These are phyloP conservation scores for Bertia moriformis DNA, from an alignment of 2,329 filamentous ascomycete species.

Conservation along the genomic window DNA sequence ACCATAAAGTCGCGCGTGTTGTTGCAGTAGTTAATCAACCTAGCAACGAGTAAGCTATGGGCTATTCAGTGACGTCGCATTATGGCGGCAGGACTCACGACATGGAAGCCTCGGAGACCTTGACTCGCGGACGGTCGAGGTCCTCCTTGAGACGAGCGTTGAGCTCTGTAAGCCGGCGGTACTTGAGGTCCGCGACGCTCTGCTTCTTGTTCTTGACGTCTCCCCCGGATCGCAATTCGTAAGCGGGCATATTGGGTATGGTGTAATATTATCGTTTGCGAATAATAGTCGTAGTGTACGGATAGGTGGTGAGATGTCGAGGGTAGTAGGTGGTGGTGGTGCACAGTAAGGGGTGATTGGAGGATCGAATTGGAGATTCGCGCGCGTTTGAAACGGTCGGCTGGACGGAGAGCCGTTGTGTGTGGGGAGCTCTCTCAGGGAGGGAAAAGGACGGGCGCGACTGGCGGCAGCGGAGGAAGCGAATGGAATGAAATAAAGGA, in stretches of 20 bases:
- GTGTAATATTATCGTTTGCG: slow-evolving; percentile 8
- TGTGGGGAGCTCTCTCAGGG: neutral
- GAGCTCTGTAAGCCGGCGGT: slow-evolving; percentile 87
- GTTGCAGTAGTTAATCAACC: slow-evolving; percentile 95
- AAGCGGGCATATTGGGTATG: slow-evolving; percentile 41
- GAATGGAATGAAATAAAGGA: no score
- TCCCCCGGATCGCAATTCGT: slow-evolving; percentile 52
- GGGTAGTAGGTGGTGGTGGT: neutral
- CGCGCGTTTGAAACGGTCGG: no score
- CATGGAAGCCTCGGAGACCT: slow-evolving; percentile 82
- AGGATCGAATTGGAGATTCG: neutral
- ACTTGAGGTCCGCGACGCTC: slow-evolving; percentile 96
- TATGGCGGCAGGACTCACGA: slow-evolving; percentile 38
- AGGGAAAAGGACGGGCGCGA: neutral
- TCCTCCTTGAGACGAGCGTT: slow-evolving; percentile 94
- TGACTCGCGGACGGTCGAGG: slow-evolving; percentile 85
- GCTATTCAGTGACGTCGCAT: neutral
- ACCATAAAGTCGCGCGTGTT: slow-evolving; percentile 99
- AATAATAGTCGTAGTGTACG: slow-evolving; percentile 4
- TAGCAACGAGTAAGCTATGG: slow-evolving; percentile 21
- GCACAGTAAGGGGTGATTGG: neutral
- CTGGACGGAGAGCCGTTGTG: neutral
- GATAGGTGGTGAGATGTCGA: neutral
- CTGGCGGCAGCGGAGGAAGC: no score
- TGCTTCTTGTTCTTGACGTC: slow-evolving; percentile 88